These are phyloP conservation scores for Syzygium aromaticum DNA, from an alignment of 345 rosid species.

Conservation along the genomic window DNA sequence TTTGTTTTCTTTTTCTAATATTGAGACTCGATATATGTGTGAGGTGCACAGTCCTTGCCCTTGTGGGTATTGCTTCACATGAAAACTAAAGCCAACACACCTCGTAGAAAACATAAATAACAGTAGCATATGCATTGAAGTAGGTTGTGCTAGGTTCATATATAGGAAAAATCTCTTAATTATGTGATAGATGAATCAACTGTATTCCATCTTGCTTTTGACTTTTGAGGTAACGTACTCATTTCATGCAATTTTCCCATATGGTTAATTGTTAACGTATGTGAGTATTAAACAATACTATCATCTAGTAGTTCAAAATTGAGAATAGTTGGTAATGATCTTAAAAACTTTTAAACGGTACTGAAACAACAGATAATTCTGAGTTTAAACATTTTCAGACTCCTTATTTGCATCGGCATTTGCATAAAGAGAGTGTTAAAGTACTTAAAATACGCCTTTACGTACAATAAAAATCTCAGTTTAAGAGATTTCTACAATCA, in stretches of 20 bases:
- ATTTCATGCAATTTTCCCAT: background rate
- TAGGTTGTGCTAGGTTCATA: background rate
- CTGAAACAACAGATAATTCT: too few species aligned
- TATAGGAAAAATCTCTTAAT: background rate
- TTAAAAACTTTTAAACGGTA: background rate
- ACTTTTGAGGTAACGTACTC: background rate
- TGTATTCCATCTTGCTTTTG: background rate
- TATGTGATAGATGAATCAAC: background rate
- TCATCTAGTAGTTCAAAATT: background rate
- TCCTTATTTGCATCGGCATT: background rate
- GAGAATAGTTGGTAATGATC: background rate
- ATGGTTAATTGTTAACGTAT: too few species aligned
- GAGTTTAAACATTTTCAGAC: background rate
- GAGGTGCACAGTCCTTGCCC: background rate
- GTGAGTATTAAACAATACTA: background rate
- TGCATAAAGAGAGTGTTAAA: background rate
- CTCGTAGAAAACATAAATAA: background rate
- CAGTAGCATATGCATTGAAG: background rate
- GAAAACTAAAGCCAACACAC: background rate
- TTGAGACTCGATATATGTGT: background rate
- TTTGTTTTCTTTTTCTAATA: background rate
- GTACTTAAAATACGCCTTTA: background rate
- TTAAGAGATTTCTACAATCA: background rate
- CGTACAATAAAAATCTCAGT: background rate
- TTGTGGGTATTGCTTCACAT: background rate